Conservation (phyloP, 169 alveolate species). For the Miamiensis avidus region DNA sequence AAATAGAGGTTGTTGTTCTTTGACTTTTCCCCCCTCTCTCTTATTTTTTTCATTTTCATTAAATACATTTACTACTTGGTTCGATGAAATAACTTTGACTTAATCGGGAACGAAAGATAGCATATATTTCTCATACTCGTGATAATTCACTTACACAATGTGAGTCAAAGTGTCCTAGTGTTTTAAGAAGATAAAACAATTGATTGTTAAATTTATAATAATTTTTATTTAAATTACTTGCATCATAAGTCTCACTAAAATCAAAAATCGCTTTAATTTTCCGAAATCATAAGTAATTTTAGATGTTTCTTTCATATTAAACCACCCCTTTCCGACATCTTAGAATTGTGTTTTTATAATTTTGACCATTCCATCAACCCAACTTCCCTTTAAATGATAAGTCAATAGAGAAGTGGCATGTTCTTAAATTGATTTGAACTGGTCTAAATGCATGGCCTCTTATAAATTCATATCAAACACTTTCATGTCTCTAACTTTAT, state of each 20-base stretch:
- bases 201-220: not conserved
- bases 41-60: conserved; percentile 39
- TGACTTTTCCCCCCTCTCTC: conserved; percentile 47
- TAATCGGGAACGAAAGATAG: conserved; percentile 70
- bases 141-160: conserved; percentile 69
- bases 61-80: conserved; percentile 69
- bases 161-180: conserved; percentile 69
- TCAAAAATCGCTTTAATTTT: conserved; percentile 88
- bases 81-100: conserved; percentile 67
- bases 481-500: conserved; percentile 63
- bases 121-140: conserved; percentile 72
- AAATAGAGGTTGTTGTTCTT: conserved; percentile 68
- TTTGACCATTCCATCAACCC: conserved; percentile 83
- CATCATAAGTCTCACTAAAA: conserved; percentile 89
- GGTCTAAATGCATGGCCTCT: conserved; percentile 89
- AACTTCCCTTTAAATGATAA: conserved; percentile 24
- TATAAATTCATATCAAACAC: conserved; percentile 69
- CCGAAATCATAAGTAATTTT: conserved; percentile 92
- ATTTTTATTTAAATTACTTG: conserved; percentile 37
- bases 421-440: conserved; percentile 84
- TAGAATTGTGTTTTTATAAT: conserved; percentile 82
- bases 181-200: not conserved
- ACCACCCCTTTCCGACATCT: conserved; percentile 94
- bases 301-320: conserved; percentile 88
- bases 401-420: conserved; percentile 51